These are phyloP conservation scores for Brassica incana DNA, from an alignment of 345 rosid species.

Conservation along the genomic window DNA sequence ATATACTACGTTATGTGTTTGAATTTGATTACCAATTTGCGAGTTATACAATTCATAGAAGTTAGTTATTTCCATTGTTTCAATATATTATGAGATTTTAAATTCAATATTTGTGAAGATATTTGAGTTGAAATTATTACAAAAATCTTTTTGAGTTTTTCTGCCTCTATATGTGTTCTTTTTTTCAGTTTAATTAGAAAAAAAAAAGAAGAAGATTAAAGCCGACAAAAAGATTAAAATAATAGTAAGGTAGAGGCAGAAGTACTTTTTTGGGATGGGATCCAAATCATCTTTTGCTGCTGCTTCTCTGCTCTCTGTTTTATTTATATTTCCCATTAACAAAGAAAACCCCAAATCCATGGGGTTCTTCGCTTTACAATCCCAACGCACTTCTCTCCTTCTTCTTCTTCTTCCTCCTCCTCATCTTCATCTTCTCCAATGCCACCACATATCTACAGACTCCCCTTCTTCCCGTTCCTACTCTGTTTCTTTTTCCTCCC, in stretches of 20 bases:
- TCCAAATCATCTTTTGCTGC: conserved; percentile 52
- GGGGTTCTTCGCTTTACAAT: conserved; percentile 66
- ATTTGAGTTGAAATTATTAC: not conserved
- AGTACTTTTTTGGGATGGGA: conserved; percentile 56
- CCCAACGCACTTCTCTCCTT: conserved; percentile 52
- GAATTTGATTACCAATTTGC: not conserved
- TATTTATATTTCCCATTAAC: conserved; percentile 55
- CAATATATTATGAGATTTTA: not conserved
- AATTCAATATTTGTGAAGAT: not conserved
- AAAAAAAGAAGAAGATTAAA: not conserved
- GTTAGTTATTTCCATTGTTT: not conserved
- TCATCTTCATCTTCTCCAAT: conserved; percentile 45
- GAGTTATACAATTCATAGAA: not conserved
- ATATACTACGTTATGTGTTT: not conserved
- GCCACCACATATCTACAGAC: conserved; percentile 49
- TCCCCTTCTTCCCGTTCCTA: conserved; percentile 44
- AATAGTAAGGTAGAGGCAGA: conserved; percentile 29
- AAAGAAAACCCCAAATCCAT: conserved; percentile 46
- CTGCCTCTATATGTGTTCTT: not conserved
- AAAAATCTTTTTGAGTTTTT: not conserved
- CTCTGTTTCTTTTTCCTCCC: conserved; percentile 44
- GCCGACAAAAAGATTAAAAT: not conserved
- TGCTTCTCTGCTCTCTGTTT: conserved; percentile 5
- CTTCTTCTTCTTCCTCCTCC: not conserved
- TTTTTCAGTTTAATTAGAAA: not conserved